Conservation (phyloP, 345 rosid genomes). For the Salix purpurea region DNA sequence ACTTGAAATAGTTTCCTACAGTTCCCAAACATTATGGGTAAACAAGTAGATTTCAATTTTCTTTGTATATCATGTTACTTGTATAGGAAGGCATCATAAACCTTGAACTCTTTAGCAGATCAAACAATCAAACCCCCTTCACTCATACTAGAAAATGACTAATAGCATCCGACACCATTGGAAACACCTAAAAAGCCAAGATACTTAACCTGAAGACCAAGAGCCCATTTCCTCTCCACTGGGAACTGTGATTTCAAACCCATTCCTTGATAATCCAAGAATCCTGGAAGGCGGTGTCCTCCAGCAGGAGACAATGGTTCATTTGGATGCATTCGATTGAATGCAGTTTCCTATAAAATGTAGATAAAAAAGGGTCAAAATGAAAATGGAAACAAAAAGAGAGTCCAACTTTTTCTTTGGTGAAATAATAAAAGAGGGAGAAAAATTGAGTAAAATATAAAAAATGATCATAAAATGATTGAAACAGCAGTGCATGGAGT, state of each 20-base stretch:
- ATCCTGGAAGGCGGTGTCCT: constrained; percentile 60
- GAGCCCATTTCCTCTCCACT: constrained; percentile 82
- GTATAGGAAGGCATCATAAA: neutral
- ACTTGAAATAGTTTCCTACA: neutral
- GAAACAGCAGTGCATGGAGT: neutral
- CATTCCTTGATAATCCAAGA: constrained; percentile 69
- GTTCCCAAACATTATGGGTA: neutral
- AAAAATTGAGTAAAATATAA: neutral
- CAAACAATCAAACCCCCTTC: neutral
- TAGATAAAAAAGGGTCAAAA: neutral
- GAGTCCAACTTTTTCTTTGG: neutral
- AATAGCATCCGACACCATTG: neutral
- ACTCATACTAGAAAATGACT: neutral
- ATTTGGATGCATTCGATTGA: constrained; percentile 53
- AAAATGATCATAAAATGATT: neutral
- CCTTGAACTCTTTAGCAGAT: neutral
- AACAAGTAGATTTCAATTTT: neutral
- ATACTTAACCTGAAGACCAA: constrained; percentile 79
- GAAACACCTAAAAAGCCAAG: constrained; percentile 5
- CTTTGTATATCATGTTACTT: neutral
- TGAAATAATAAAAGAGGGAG: neutral
- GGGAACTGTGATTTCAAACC: constrained; percentile 56
- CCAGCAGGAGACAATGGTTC: constrained; percentile 56
- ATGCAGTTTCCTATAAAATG: constrained; percentile 57
- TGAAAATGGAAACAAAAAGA: neutral